Percentiles rank a stretch among this genome's conserved stretches.
Evolutionary conservation across 139 green algal species (phyloP).

Genomic region (Chlorella vulgaris): DNA sequence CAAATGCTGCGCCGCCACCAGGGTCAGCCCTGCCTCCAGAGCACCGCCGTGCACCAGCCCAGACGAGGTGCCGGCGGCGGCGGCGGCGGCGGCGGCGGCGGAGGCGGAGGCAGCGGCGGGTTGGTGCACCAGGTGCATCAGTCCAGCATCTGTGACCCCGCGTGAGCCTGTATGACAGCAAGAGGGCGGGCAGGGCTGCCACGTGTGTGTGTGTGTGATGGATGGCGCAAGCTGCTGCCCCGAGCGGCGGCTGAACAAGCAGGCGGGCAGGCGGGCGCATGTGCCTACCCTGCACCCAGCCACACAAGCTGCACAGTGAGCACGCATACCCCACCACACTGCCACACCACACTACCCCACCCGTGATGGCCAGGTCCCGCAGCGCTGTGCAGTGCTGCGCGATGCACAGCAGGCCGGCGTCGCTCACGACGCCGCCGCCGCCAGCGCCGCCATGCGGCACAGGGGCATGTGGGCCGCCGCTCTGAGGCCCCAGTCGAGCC

Average conservation of each 20-base stretch:
- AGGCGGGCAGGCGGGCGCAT: no score
- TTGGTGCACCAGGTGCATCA: not conserved
- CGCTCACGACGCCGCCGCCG: not conserved
- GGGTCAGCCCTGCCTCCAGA: no score
- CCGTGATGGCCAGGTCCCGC: slow-evolving; percentile 4
- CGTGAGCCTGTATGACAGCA: slow-evolving; percentile 10
- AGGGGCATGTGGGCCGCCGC: no score
- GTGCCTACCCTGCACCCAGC: not conserved
- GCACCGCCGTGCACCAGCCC: no score
- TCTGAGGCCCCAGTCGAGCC: not conserved
- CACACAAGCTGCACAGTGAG: not conserved
- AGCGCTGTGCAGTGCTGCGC: slow-evolving; percentile 20
- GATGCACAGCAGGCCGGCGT: slow-evolving; percentile 6
- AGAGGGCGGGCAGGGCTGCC: not conserved
- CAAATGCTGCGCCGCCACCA: no score
- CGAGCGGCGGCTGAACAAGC: no score
- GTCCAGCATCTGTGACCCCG: slow-evolving; percentile 22
- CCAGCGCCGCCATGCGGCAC: not conserved
- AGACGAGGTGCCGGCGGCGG: no score
- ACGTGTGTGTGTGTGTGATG: no score
- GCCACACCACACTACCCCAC: not conserved
- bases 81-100: not conserved
- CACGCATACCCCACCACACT: not conserved
- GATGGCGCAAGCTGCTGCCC: no score
- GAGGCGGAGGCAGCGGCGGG: not conserved